Evolutionary conservation across 305 asterid species (phyloP).

Genomic region (Ajuga reptans): DNA sequence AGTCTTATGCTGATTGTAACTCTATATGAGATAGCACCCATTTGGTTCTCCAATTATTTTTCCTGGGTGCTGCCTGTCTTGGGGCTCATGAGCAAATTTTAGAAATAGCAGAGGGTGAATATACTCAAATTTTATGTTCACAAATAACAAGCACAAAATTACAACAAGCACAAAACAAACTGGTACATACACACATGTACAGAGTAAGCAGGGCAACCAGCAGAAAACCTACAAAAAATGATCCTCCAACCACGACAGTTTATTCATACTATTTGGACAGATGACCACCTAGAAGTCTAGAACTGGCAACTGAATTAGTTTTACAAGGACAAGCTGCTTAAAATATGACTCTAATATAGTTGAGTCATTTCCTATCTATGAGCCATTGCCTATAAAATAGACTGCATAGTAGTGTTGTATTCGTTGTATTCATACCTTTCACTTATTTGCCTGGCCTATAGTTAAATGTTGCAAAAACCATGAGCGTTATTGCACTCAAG

Average conservation of each 20-base stretch:
- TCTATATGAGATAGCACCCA: neutral
- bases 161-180: conserved; percentile 11
- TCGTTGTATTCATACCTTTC: neutral
- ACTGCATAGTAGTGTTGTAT: neutral
- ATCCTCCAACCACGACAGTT: neutral
- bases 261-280: neutral
- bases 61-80: neutral
- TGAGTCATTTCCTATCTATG: neutral
- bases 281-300: neutral
- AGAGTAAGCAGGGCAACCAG: neutral
- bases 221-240: neutral
- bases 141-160: conserved; percentile 13
- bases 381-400: neutral
- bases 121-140: neutral
- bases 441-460: neutral
- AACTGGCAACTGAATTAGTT: neutral
- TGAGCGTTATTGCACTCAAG: neutral
- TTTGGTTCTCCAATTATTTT: neutral
- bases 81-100: neutral
- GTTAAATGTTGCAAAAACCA: neutral
- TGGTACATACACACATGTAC: neutral
- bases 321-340: neutral
- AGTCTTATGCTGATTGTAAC: neutral
- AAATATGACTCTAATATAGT: neutral
- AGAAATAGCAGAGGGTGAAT: neutral